Evolutionary conservation across 345 rosid genomes (phyloP).

Genomic region (Eucalyptus regnans): DNA sequence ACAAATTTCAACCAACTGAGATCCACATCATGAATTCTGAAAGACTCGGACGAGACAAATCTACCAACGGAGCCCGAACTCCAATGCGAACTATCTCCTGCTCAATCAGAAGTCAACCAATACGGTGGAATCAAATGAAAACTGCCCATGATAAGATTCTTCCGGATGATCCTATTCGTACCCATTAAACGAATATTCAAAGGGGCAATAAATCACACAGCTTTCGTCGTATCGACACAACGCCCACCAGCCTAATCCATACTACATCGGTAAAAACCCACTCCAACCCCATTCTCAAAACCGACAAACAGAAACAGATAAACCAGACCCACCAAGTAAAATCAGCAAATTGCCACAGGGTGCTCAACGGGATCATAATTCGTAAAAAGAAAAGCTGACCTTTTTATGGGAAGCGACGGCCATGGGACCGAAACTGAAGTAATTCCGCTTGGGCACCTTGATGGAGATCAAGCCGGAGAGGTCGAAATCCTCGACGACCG

Average conservation of each 20-base stretch:
- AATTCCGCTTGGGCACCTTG: slow-evolving; percentile 46
- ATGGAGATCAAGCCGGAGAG: slow-evolving; percentile 28
- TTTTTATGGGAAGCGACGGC: slow-evolving; percentile 49
- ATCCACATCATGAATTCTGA: background rate
- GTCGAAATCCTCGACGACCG: slow-evolving; percentile 9
- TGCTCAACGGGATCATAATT: background rate
- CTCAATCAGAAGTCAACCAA: background rate
- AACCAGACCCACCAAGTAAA: background rate
- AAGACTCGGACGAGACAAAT: background rate
- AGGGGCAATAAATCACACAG: background rate
- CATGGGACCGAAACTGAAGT: slow-evolving; percentile 30
- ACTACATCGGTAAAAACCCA: background rate
- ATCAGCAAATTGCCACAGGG: background rate
- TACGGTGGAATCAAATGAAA: background rate
- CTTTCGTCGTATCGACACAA: background rate
- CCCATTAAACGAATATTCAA: background rate
- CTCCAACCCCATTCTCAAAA: background rate
- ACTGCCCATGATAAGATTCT: background rate
- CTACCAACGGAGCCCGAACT: background rate
- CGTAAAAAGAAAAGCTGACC: slow-evolving; percentile 20
- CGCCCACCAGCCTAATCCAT: background rate
- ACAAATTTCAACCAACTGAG: background rate
- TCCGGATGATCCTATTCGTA: background rate
- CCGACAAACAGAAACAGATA: background rate
- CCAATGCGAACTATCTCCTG: background rate